Evolutionary conservation across 345 rosid species (phyloP).

Genomic region (Arabidopsis thaliana): DNA sequence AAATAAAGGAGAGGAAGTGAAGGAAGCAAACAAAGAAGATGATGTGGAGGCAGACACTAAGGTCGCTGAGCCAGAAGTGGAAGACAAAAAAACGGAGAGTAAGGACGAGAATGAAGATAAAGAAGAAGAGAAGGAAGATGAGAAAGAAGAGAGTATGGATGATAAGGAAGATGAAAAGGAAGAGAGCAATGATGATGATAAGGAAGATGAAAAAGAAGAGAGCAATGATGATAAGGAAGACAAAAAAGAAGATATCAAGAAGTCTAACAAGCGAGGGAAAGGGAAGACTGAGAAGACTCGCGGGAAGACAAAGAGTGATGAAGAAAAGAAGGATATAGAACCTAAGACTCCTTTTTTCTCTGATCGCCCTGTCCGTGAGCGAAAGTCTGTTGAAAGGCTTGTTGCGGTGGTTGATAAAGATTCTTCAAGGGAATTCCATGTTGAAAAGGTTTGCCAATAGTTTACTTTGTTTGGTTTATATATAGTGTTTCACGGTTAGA

Average conservation of each 20-base stretch:
- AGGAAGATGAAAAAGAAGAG: constrained; percentile 38
- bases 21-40: constrained; percentile 26
- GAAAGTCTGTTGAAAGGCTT: constrained; percentile 93
- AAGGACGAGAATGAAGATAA: constrained; percentile 39
- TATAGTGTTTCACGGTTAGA: constrained; percentile 24
- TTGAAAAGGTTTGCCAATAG: constrained; percentile 65
- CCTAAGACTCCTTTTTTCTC: constrained; percentile 65
- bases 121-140: constrained; percentile 33
- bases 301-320: constrained; percentile 51
- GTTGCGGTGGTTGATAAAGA: constrained; percentile 83
- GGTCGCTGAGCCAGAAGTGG: constrained; percentile 30
- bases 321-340: constrained; percentile 57
- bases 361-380: constrained; percentile 92
- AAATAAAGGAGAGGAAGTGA: constrained; percentile 39
- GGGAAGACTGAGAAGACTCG: constrained; percentile 53
- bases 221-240: constrained; percentile 44
- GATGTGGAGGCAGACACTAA: constrained; percentile 24
- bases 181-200: constrained; percentile 34
- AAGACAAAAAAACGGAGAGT: constrained; percentile 24
- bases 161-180: constrained; percentile 42
- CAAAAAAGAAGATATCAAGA: constrained; percentile 46
- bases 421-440: constrained; percentile 64
- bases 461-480: constrained; percentile 17
- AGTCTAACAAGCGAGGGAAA: constrained; percentile 53
- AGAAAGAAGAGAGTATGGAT: constrained; percentile 31